A percentile compares a stretch with the other conserved stretches of the same genome.
Conservation (phyloP, 2,329 filamentous ascomycete species). For the Alternaria infectoria region DNA sequence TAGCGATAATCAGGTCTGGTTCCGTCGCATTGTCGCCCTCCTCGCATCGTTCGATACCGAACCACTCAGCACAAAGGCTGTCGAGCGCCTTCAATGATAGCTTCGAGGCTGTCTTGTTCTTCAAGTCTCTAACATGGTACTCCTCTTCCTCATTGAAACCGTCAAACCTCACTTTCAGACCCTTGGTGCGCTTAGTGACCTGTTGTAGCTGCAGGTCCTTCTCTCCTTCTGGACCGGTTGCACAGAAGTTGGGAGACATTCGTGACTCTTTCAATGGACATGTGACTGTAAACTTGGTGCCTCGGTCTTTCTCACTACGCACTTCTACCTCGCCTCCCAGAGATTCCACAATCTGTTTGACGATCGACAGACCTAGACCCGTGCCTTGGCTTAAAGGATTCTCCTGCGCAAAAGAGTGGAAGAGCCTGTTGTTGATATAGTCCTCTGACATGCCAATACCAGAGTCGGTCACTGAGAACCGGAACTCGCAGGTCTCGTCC, state of each 20-base stretch:
- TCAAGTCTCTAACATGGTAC: slow-evolving; percentile 38
- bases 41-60: slow-evolving; percentile 38
- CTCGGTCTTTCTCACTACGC: slow-evolving; percentile 42
- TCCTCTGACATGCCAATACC: slow-evolving; percentile 51
- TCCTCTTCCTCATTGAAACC: slow-evolving; percentile 44
- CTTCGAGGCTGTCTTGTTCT: slow-evolving; percentile 40
- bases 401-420: slow-evolving; percentile 50
- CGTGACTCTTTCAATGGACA: slow-evolving; percentile 42
- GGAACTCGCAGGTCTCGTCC: slow-evolving; percentile 38
- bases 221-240: slow-evolving; percentile 27
- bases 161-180: slow-evolving; percentile 39
- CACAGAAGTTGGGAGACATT: slow-evolving; percentile 36
- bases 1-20: slow-evolving; percentile 41
- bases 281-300: slow-evolving; percentile 47
- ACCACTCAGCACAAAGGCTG: slow-evolving; percentile 44
- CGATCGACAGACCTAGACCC: slow-evolving; percentile 49
- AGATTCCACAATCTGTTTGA: slow-evolving; percentile 48
- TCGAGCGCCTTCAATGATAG: slow-evolving; percentile 42
- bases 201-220: slow-evolving; percentile 31
- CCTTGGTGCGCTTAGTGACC: slow-evolving; percentile 36
- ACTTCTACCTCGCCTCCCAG: slow-evolving; percentile 48
- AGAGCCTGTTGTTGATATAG: slow-evolving; percentile 46
- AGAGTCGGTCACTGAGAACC: slow-evolving; percentile 46
- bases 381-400: slow-evolving; percentile 48
- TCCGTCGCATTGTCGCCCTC: slow-evolving; percentile 13